These are phyloP conservation scores for Clarireedia sp. DNA, from an alignment of 2,329 filamentous ascomycete species.

Conservation along the genomic window DNA sequence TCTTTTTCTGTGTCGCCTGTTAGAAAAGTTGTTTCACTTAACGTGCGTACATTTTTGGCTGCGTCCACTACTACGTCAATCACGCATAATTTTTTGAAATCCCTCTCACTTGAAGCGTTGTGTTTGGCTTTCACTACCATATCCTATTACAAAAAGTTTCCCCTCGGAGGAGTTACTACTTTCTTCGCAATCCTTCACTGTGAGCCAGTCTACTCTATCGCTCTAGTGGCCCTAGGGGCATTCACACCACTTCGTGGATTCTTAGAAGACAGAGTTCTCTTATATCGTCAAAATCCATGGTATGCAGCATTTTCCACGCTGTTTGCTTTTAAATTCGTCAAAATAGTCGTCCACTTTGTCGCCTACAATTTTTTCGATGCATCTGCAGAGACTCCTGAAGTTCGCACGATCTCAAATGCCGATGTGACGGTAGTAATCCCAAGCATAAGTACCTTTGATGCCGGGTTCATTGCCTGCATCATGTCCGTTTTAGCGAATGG, in stretches of 20 bases:
- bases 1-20: no score
- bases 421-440: conserved; percentile 23
- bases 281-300: background rate
- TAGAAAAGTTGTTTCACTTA: no score
- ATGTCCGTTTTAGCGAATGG: conserved; percentile 10
- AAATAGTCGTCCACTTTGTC: conserved; percentile 16
- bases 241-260: background rate
- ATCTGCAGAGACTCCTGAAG: background rate
- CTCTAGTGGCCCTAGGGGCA: background rate
- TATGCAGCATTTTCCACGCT: conserved; percentile 10
- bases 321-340: conserved; percentile 17
- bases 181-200: background rate
- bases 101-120: no score
- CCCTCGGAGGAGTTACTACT: background rate
- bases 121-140: background rate
- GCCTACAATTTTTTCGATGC: conserved; percentile 11
- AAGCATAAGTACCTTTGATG: conserved; percentile 13
- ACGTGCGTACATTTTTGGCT: no score
- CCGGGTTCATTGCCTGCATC: conserved; percentile 11
- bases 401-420: conserved; percentile 6
- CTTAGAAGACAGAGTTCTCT: background rate
- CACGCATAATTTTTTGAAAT: no score
- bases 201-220: background rate
- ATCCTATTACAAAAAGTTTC: background rate
- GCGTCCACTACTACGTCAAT: no score